Evolutionary conservation across 1,139 yeast genomes (phyloP), one percentile per base, ranked within the genome.

Genomic region (Sugiyamaella sp.): DNA sequence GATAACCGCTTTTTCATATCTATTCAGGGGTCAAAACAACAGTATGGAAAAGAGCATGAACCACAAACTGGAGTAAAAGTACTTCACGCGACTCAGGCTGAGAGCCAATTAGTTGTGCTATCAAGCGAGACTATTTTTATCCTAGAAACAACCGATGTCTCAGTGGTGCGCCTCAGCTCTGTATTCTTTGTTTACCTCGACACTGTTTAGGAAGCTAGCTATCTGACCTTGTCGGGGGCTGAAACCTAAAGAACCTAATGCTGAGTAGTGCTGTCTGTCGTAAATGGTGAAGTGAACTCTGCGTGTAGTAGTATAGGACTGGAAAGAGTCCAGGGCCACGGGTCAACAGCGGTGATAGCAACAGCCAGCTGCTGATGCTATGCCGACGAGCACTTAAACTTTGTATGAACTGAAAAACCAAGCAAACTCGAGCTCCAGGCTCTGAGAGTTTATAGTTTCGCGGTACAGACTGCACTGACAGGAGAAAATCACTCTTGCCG

Each of bases 1-100:
- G 46, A 19, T 27, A 27, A 29, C 6, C 38, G 38, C 19, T 29
- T 43, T 32, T 38, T 43, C 46, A 43, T 43, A 3, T 6, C 32
- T 19, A n/a, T 33, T 5, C 27, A 17, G n/a, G 3, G 27, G 10
- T 14, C 16, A 24, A 24, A 10, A 24, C 10, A 24, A 5, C 4
- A 14, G 12, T 33, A 4, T 12, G 12, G 6, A 6, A 37, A 5
- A 20, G 42, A 39, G 27, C 42, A 39, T 37, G 40, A 37, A 37
- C 40, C 6, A 37, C 22, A 10, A 12, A 8, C 8, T 10, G 9
- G 4, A 14, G 8, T 29, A 29, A 4, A 12, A 14, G 14, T 10
- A 4, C 4, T 12, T 4, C 14, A 29, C 35, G 35, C 35, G 35
- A 29, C n/a, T n/a, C n/a, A 29, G 4, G 4, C 35, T 29, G 35